A percentile compares a stretch with the other conserved stretches of the same genome.
Evolutionary conservation across 139 green algal species (phyloP).

Genomic region (Nannochloris sp.): DNA sequence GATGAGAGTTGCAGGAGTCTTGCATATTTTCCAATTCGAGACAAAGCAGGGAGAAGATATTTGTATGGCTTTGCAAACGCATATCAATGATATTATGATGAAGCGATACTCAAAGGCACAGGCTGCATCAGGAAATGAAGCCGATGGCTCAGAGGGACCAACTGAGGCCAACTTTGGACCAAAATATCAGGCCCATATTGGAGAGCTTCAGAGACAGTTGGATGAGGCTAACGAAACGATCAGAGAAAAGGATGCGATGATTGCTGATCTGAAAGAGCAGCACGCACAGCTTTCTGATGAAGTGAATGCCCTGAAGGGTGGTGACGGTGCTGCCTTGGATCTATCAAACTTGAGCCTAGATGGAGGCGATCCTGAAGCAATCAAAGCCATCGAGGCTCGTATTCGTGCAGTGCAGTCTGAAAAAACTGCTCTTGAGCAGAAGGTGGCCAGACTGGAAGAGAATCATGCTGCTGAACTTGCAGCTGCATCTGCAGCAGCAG

Average conservation of each 20-base stretch:
- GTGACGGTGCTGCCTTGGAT: constrained; percentile 2
- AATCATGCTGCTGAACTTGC: constrained; percentile 39
- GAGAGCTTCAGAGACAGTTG: constrained; percentile 68
- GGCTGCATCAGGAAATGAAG: constrained; percentile 17
- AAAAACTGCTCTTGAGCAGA: constrained; percentile 59
- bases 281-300: constrained; percentile 46
- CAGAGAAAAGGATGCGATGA: constrained; percentile 38
- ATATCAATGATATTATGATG: constrained; percentile 99
- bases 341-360: constrained; percentile 16
- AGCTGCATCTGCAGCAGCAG: constrained; percentile 10
- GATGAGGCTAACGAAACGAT: constrained; percentile 44
- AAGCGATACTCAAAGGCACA: constrained; percentile 68
- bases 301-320: constrained; percentile 30
- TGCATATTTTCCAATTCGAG: constrained; percentile 99
- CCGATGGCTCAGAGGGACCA: constrained; percentile 8
- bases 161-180: constrained; percentile 54
- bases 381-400: constrained; percentile 42
- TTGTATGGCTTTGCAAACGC: constrained; percentile 94
- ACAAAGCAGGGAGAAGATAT: constrained; percentile 92
- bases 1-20: constrained; percentile 89
- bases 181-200: constrained; percentile 81
- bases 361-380: constrained; percentile 30
- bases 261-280: constrained; percentile 38
- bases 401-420: constrained; percentile 18
- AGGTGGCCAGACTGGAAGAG: constrained; percentile 69